Conservation (phyloP, 176 grass and related monocot genomes). For the Musa beccarii region DNA sequence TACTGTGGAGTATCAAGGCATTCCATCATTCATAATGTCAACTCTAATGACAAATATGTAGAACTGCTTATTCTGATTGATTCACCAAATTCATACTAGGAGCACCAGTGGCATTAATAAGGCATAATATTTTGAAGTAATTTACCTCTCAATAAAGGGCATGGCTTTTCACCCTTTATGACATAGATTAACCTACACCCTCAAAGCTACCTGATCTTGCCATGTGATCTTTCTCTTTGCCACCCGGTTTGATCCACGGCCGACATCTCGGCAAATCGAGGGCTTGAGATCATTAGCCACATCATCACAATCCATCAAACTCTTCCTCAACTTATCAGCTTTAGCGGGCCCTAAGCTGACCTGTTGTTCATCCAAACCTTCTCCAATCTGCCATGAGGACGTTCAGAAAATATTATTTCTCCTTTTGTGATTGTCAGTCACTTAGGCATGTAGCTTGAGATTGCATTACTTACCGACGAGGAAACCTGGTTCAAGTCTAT, state of each 20-base stretch:
- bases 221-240: slow-evolving; percentile 62
- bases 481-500: slow-evolving; percentile 56
- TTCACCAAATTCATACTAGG: too few species aligned
- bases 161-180: background rate
- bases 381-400: slow-evolving; percentile 21
- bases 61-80: too few species aligned
- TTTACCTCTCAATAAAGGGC: background rate
- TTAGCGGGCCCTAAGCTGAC: slow-evolving; percentile 13
- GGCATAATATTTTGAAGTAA: background rate
- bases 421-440: background rate
- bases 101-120: too few species aligned
- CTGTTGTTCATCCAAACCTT: slow-evolving; percentile 29
- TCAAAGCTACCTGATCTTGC: slow-evolving; percentile 56
- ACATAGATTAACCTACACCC: slow-evolving; percentile 32
- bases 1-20: too few species aligned
- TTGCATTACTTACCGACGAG: slow-evolving; percentile 27
- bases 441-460: background rate
- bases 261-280: slow-evolving; percentile 22
- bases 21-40: too few species aligned
- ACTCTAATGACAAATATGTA: too few species aligned
- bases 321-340: slow-evolving; percentile 14
- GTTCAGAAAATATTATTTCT: background rate
- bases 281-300: slow-evolving; percentile 13
- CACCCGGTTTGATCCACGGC: slow-evolving; percentile 4
- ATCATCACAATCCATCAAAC: slow-evolving; percentile 9